Evolutionary conservation across 1,284 basidiomycete species (phyloP).

Genomic region (Moniliella sp.): DNA sequence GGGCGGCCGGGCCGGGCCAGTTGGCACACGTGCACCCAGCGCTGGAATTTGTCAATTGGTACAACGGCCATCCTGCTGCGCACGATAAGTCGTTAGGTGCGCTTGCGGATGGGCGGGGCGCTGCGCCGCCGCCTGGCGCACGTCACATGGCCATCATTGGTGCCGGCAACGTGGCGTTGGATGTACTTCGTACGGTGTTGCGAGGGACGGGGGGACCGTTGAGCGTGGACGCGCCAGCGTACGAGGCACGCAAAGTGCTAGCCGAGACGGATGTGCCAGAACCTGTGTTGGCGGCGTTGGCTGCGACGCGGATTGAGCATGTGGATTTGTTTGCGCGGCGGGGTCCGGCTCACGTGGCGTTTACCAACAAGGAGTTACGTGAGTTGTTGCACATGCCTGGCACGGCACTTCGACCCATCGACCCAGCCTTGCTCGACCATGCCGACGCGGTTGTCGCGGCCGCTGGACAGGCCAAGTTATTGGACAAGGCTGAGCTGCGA

Average conservation of each 20-base stretch:
- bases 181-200: slow-evolving; percentile 74
- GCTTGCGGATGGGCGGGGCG: slow-evolving; percentile 25
- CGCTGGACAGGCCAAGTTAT: slow-evolving; percentile 10
- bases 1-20: slow-evolving; percentile 38
- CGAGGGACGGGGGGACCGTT: no score
- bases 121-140: slow-evolving; percentile 3
- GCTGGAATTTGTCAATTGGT: slow-evolving; percentile 80
- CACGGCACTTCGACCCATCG: slow-evolving; percentile 43
- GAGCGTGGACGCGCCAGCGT: slow-evolving; percentile 35
- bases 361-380: slow-evolving; percentile 78
- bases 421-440: slow-evolving; percentile 17
- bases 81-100: slow-evolving; percentile 14
- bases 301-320: slow-evolving; percentile 46
- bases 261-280: slow-evolving; percentile 58
- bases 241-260: slow-evolving; percentile 37
- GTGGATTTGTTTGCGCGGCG: slow-evolving; percentile 67
- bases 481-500: slow-evolving; percentile 1
- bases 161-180: slow-evolving; percentile 85
- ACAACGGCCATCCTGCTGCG: slow-evolving; percentile 60
- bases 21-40: slow-evolving; percentile 50
- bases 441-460: slow-evolving; percentile 14
- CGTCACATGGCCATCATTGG: slow-evolving; percentile 64
- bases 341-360: slow-evolving; percentile 70
- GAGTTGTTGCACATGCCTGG: slow-evolving; percentile 64
- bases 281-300: slow-evolving; percentile 50